Evolutionary conservation across 2,329 filamentous ascomycete species (phyloP).

Genomic region (Calonectria fujianensis): DNA sequence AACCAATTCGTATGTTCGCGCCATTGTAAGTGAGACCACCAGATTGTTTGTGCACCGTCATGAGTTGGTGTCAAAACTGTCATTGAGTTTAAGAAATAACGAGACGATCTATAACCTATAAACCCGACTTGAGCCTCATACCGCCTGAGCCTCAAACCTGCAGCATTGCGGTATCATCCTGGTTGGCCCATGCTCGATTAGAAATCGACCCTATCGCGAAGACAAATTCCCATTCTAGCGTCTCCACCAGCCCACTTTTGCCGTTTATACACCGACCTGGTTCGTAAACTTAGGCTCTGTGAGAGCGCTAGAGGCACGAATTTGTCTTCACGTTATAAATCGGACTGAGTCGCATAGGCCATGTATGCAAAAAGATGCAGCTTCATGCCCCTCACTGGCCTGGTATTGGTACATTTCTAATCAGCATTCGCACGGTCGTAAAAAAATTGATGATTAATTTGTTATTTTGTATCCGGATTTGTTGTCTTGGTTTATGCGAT

Average conservation of each 20-base stretch:
- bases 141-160: not conserved
- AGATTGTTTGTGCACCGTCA: no score
- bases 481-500: not conserved
- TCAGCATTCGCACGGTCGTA: not conserved
- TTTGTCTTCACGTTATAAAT: not conserved
- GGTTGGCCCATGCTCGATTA: conserved; percentile 4
- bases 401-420: not conserved
- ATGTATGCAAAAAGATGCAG: not conserved
- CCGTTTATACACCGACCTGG: not conserved
- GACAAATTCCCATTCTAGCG: not conserved
- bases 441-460: not conserved
- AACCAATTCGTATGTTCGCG: not conserved
- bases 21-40: not conserved
- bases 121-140: no score
- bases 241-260: not conserved
- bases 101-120: not conserved
- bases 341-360: not conserved
- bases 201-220: not conserved
- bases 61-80: not conserved
- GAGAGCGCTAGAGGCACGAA: not conserved
- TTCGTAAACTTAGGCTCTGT: not conserved
- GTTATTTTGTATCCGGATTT: not conserved
- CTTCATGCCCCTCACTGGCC: not conserved
- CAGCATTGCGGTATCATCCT: not conserved
- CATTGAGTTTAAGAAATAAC: not conserved